Evolutionary conservation across 1,139 yeast genomes (phyloP), one percentile per base, ranked within the genome.

Genomic region (Blastobotrys aristatus): DNA sequence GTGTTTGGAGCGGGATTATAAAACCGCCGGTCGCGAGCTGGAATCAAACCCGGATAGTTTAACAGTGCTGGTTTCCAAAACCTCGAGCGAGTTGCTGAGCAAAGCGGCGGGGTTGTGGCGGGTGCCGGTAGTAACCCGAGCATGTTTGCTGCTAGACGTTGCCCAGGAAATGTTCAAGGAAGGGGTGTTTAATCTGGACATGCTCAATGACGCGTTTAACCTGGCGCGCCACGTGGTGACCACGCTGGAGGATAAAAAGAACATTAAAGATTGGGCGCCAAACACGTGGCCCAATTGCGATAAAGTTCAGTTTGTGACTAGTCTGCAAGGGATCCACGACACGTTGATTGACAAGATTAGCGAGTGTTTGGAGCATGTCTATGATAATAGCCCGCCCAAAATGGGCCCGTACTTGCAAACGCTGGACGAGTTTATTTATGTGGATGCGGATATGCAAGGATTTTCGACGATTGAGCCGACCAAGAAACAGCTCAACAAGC

Each of bases 121-220:
- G 51, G 63, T 84, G 4, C 77, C 76, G 49, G 63, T 64, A 7
- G 69, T 80, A 0, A 72, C 89, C 0, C 66, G 76, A 49, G 77
- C 81, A 0, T 72, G 76, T 0, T 60, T 80, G 2, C 55, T 80
- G 3, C 76, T 75, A 46, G 74, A 81, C 3, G 84, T 65, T 3
- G 60, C 62, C 1, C 58, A 55, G 29, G 62, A 58, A 13, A 53
- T 60, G 48, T 64, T 57, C 40, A 75, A 80, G 65, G 86, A 83
- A 68, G 89, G 87, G 64, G 74, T 77, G 69, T 84, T 85, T 76
- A 88, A 82, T 68, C 68, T 86, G 69, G 90, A 83, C 70, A 51
- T 56, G 17, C 38, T 60, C 33, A 47, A 55, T 17, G 58, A 59
- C 57, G 75, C 66, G 51, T 74, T 39, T 67, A 67, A 50, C 57